A percentile compares a stretch with the other conserved stretches of the same genome.
Evolutionary conservation across 2,329 filamentous ascomycete genomes (phyloP).

Genomic region (Colletotrichum eleusines): DNA sequence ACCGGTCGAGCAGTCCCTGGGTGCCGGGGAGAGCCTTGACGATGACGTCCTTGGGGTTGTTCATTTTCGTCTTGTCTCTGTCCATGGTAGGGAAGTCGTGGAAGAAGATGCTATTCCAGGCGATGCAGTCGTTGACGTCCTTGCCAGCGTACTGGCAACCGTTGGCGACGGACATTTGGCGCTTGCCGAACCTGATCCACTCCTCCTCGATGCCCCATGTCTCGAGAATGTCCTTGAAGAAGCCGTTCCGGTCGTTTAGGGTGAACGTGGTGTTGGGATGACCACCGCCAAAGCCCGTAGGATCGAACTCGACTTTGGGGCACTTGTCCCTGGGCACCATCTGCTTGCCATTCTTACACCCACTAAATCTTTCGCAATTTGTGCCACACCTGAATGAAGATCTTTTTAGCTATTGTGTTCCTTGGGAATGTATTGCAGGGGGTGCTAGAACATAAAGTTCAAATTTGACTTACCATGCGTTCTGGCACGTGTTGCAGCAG

Average conservation of each 20-base stretch:
- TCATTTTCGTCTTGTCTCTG: conserved; percentile 32
- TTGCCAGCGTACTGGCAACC: conserved; percentile 41
- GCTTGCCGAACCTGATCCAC: not conserved
- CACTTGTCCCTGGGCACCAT: conserved; percentile 11
- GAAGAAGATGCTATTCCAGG: conserved; percentile 30
- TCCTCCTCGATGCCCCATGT: not conserved
- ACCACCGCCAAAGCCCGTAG: conserved; percentile 31
- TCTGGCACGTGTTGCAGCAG: conserved; percentile 28
- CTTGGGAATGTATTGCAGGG: no score
- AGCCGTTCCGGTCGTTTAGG: not conserved
- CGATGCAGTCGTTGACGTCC: conserved; percentile 30
- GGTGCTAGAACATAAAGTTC: not conserved
- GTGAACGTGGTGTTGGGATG: not conserved
- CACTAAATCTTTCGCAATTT: not conserved
- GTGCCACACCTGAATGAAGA: not conserved
- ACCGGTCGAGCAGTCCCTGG: not conserved
- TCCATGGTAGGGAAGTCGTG: conserved; percentile 40
- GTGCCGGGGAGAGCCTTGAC: conserved; percentile 7
- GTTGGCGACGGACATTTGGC: conserved; percentile 41
- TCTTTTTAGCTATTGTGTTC: not conserved
- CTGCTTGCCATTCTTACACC: conserved; percentile 20
- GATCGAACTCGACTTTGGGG: conserved; percentile 37
- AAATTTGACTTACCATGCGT: not conserved
- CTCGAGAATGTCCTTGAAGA: not conserved
- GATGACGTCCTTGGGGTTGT: conserved; percentile 44